Conservation (phyloP, 2,329 filamentous ascomycete genomes). For the Trichoderma hamatum region DNA sequence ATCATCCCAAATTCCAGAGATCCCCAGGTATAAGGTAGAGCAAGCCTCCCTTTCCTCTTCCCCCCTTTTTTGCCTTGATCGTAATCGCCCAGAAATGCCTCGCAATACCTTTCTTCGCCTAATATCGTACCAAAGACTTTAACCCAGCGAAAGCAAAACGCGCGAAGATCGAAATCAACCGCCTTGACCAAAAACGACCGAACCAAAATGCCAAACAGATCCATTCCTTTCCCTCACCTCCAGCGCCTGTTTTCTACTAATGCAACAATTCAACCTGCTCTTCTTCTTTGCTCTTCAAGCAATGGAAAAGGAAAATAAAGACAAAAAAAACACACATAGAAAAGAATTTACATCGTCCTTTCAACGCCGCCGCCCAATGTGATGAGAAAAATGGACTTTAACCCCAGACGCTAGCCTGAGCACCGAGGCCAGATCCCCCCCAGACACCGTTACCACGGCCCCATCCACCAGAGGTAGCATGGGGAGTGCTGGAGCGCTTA, state of each 20-base stretch:
- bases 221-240: conserved; percentile 31
- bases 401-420: conserved; percentile 93
- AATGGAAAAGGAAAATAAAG: not conserved
- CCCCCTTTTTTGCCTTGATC: conserved; percentile 28
- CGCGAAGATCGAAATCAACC: conserved; percentile 29
- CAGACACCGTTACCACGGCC: conserved; percentile 79
- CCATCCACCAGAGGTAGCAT: conserved; percentile 88
- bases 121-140: conserved; percentile 24
- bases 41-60: conserved; percentile 17
- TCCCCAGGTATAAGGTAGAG: conserved; percentile 32
- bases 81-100: conserved; percentile 32
- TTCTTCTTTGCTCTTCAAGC: not conserved
- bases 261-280: conserved; percentile 30
- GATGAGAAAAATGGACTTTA: conserved; percentile 46
- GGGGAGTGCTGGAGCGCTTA: conserved; percentile 85
- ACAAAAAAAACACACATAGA: not conserved
- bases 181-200: conserved; percentile 31
- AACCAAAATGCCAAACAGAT: conserved; percentile 32
- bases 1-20: conserved; percentile 29
- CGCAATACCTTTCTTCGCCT: conserved; percentile 27
- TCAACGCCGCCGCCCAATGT: conserved; percentile 13
- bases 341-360: not conserved
- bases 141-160: conserved; percentile 26
- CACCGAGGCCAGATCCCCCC: conserved; percentile 80
- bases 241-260: conserved; percentile 35